Base-by-base conservation (phyloP, 2,329 filamentous ascomycete species). In the Monilinia vaccinii-corymbosi region DNA sequence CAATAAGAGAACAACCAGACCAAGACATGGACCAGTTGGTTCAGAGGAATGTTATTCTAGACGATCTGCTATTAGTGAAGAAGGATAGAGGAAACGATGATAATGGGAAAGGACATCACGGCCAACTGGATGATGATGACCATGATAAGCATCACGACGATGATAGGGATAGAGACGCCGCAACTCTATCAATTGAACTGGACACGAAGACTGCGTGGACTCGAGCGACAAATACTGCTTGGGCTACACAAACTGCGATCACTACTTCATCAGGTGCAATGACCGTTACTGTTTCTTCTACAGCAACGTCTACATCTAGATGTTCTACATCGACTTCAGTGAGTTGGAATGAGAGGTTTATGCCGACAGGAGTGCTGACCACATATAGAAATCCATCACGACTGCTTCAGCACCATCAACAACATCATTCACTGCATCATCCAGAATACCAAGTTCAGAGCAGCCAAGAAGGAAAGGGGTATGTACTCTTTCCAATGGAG, bases 1-100 rank as follows among this genome's bases (percentile, higher is more conserved):
- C 69, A 50, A 55, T 67, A 40, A 66, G 69, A 61, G 61, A 65
- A 45, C 46, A 63, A 60, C 59, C 61, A 32, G 61, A 64, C 18
- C 45, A 49, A 42, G 52, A 63, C 11, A 44, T 66, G 40, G 52
- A 58, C 23, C 56, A 64, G 46, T 42, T 65, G 55, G 59, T 38
- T 21, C 56, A 49, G 56, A 64, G 61, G 36, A 47, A 63, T 51
- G 52, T 61, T 53, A 28, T 55, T 45, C n/a, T 36, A 36, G 23
- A 40, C n/a, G 23, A 21, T 18, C 40, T 46, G 23, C 21, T 31
- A 38, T 46, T 47, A 18, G 23, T 28, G 31, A 50, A 68, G 46
- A 57, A 58, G 56, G 53, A 57, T 36, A 48, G 44, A 9, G 51
- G 53, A 50, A 55, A 42, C n/a, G 48, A 7, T 18, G 25, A 50